Base-by-base conservation (phyloP, 1,284 basidiomycete genomes). In the Schizophyllum commune region DNA sequence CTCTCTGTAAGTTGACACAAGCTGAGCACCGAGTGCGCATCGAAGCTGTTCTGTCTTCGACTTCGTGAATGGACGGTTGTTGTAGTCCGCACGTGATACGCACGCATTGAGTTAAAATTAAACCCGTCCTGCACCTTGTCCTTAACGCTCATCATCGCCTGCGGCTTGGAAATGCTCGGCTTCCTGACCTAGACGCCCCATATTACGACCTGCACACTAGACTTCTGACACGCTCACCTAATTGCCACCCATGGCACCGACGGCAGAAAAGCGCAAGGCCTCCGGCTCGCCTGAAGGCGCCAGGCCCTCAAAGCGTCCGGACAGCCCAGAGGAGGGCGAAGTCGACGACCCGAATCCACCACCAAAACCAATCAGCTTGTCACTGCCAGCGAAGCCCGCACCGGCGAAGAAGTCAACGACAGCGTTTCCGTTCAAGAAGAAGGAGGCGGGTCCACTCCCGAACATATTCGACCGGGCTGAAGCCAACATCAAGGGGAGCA, bases 251-350 rank as follows among this genome's bases (percentile, higher is more conserved):
- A 47, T 47, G 39, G 39, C 39, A 47, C 39, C 17, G 13, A 47
- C 17, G 39, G 39, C 39, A 47, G 39, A 47, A 47, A 47, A 47
- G 39, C 39, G 39, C 39, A 47, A 47, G 39, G 83, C 84, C 22
- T 83, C 83, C 47, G 69, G 72, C 56, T 81, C 83, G 9, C 78
- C 80, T 54, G 72, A 75, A 2, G 72, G 75, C 64, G 71, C 72
- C 52, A 78, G 85, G 56, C 78, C 81, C 4, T 52, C 71, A 7
- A 91, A 90, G 68, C 78, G 87, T 52, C 76, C 71, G 20, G 77
- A 78, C 7, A 80, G 83, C 1, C 89, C 88, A 58, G 89, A 91
- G 71, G 89, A 91, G 69, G 89, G 89, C 58, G 89, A 91, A 68
- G 73, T 91, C 59, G 88, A 89, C 68, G 79, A 81, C 67, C 63